Conservation (phyloP, 2,329 filamentous ascomycete species). For the Aspergillus fumigatiaffinis region DNA sequence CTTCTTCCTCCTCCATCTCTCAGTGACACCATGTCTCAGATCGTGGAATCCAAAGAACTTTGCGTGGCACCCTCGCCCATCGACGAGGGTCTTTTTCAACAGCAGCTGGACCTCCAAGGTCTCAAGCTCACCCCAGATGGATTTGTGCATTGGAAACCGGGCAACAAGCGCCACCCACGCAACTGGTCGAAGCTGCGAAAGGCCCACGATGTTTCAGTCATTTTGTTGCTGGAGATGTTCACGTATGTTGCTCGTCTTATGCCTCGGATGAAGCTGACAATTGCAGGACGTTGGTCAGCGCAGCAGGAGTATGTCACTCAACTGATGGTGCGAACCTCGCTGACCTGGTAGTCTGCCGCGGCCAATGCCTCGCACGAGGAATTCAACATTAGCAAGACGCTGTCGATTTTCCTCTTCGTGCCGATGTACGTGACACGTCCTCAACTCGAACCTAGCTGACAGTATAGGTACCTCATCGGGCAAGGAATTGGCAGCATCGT, state of each 20-base stretch:
- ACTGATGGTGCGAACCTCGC: neutral
- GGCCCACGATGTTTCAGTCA: constrained; percentile 20
- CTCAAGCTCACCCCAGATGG: constrained; percentile 15
- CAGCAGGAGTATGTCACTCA: constrained; percentile 6
- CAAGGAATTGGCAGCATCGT: constrained; percentile 26
- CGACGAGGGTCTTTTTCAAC: neutral
- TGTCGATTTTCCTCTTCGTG: constrained; percentile 18
- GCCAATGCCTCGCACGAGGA: constrained; percentile 13
- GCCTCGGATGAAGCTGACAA: neutral
- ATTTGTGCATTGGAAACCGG: constrained; percentile 12
- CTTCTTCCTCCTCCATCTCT: neutral
- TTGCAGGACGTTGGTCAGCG: constrained; percentile 10
- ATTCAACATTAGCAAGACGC: constrained; percentile 9
- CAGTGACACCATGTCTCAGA: neutral
- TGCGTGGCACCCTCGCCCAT: neutral
- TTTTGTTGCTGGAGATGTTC: constrained; percentile 22
- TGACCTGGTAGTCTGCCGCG: constrained; percentile 9
- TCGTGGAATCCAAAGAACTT: neutral
- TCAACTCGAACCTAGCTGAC: neutral
- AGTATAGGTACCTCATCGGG: constrained; percentile 22
- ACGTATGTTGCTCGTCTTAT: constrained; percentile 11
- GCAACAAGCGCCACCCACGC: constrained; percentile 19
- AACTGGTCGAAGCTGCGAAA: constrained; percentile 20
- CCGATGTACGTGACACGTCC: constrained; percentile 9
- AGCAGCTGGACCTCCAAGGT: neutral